These are phyloP conservation scores for Claviceps fusiformis DNA, from an alignment of 2,329 filamentous ascomycete species.

Conservation along the genomic window DNA sequence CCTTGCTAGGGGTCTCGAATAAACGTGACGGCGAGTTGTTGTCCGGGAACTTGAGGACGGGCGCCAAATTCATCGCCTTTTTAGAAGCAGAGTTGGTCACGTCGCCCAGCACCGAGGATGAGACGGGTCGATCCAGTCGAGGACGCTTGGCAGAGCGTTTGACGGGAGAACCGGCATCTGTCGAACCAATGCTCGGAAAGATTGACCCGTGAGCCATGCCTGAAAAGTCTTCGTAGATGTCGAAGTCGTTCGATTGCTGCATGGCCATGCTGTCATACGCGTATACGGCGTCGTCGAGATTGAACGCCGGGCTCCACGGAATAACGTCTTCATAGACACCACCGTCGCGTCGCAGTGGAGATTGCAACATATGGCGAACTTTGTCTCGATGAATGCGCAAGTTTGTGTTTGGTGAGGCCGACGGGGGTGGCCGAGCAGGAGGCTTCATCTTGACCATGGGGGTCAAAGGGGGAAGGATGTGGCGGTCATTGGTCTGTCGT, in stretches of 20 bases:
- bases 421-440: conserved; percentile 43
- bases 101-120: conserved; percentile 47
- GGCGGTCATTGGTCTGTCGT: conserved; percentile 39
- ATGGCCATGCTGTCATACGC: conserved; percentile 33
- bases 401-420: conserved; percentile 86
- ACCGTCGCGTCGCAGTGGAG: conserved; percentile 44
- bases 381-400: conserved; percentile 75
- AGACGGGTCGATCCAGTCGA: conserved; percentile 50
- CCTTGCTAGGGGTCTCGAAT: conserved; percentile 45
- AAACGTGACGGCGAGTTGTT: conserved; percentile 22
- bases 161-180: conserved; percentile 48
- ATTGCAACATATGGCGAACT: conserved; percentile 69
- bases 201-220: conserved; percentile 17
- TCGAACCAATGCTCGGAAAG: conserved; percentile 28
- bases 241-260: conserved; percentile 42
- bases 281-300: conserved; percentile 43
- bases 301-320: conserved; percentile 55
- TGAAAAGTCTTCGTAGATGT: conserved; percentile 40
- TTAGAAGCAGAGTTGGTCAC: conserved; percentile 40
- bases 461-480: conserved; percentile 65
- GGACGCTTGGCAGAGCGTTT: conserved; percentile 49
- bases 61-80: conserved; percentile 36
- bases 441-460: conserved; percentile 71
- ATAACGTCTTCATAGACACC: conserved; percentile 30
- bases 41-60: conserved; percentile 34